phyloP scores from a whole-genome alignment of 129 eudicot genomes.

The Lactuca saligna region DNA sequence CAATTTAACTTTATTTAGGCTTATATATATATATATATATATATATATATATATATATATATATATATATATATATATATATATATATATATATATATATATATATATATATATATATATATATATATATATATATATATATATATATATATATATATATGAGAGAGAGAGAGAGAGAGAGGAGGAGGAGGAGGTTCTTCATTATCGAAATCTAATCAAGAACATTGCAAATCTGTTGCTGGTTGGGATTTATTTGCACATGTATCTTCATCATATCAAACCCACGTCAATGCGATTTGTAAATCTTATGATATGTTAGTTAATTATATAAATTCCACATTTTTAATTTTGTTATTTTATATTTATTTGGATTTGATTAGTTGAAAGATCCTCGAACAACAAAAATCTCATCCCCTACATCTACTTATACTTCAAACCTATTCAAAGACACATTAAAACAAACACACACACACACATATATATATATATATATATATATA shows the following conservation, averaged over 20 bases:
- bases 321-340: conserved; percentile 26
- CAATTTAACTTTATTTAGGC: too few species aligned
- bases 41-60: too few species aligned
- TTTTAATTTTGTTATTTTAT: conserved; percentile 5
- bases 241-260: conserved; percentile 43
- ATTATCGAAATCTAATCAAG: conserved; percentile 32
- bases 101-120: too few species aligned
- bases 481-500: not conserved
- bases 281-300: conserved; percentile 43
- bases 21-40: too few species aligned
- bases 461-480: conserved; percentile 5
- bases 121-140: too few species aligned
- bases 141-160: too few species aligned
- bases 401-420: conserved; percentile 34
- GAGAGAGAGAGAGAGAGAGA: not conserved
- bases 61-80: too few species aligned
- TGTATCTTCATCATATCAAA: conserved; percentile 40
- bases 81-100: too few species aligned
- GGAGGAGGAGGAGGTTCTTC: not conserved
- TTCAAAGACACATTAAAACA: too few species aligned
- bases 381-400: conserved; percentile 26
- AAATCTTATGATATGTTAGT: conserved; percentile 39
- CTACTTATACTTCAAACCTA: conserved; percentile 18
- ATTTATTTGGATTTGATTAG: conserved; percentile 21
- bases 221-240: conserved; percentile 38